Percentiles rank a stretch among this genome's conserved stretches.
Conservation (phyloP, 495 filamentous ascomycete genomes). For the Opeltia flavorubescens region DNA sequence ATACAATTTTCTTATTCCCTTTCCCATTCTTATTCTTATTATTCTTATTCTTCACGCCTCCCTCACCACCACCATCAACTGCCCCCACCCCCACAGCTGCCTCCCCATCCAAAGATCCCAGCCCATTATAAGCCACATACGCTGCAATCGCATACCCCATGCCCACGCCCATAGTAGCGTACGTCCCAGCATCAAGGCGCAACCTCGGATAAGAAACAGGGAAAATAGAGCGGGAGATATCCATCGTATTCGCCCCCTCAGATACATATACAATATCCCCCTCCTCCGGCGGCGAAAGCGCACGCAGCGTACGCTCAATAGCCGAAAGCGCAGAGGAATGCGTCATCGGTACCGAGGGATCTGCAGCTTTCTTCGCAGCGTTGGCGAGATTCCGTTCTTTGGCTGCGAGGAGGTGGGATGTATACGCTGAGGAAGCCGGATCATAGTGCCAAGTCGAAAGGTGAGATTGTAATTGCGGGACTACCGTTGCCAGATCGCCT, state of each 20-base stretch:
- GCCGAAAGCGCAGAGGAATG: constrained; percentile 41
- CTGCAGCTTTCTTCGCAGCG: constrained; percentile 23
- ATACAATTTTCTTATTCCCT: constrained; percentile 41
- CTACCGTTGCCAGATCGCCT: constrained; percentile 39
- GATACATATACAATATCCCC: constrained; percentile 47
- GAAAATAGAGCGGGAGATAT: constrained; percentile 49
- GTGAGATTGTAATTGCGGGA: constrained; percentile 29
- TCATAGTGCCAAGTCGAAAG: constrained; percentile 33
- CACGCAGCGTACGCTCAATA: constrained; percentile 34
- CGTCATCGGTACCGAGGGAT: constrained; percentile 30
- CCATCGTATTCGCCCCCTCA: constrained; percentile 57
- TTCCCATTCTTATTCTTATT: too few relatives aligned
- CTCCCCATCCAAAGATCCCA: constrained; percentile 15
- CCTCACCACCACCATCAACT: not conserved
- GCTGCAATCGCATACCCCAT: constrained; percentile 52
- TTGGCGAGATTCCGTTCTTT: constrained; percentile 36
- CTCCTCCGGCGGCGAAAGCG: constrained; percentile 25
- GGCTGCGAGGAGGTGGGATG: constrained; percentile 21
- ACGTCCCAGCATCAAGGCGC: constrained; percentile 48
- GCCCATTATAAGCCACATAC: constrained; percentile 42
- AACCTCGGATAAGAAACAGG: constrained; percentile 42
- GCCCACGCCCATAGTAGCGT: constrained; percentile 57
- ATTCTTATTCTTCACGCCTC: too few relatives aligned
- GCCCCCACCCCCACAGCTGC: not conserved
- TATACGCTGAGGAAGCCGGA: constrained; percentile 20